These are phyloP conservation scores for Prosopis cineraria DNA, from an alignment of 306 rosid species.

Conservation along the genomic window DNA sequence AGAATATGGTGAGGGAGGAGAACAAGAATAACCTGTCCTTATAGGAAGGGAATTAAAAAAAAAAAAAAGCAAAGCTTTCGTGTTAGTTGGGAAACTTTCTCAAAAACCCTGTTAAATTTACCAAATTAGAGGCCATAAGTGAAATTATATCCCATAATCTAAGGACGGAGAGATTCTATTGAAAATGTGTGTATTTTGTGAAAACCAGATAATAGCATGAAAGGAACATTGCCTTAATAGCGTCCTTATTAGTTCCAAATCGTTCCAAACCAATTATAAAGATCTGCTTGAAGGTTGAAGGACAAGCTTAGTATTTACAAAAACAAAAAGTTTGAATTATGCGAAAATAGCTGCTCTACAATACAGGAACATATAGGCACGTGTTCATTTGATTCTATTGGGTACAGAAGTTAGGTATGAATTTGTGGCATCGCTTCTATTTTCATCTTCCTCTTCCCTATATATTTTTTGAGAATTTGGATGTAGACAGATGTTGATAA, in stretches of 20 bases:
- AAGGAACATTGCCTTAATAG: not conserved
- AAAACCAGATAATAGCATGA: not conserved
- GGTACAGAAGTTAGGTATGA: slow-evolving; percentile 5
- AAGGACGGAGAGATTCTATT: not conserved
- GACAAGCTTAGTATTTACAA: not conserved
- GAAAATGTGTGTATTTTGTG: not conserved
- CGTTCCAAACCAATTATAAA: not conserved
- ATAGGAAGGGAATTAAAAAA: not conserved
- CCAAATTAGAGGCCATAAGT: not conserved
- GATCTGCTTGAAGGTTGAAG: not conserved
- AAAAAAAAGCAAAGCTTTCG: not conserved
- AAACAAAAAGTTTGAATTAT: too few species aligned
- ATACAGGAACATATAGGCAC: not conserved
- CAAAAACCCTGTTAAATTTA: not conserved
- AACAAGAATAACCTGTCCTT: not conserved
- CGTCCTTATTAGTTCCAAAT: not conserved
- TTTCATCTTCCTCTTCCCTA: not conserved
- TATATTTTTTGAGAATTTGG: slow-evolving; percentile 7
- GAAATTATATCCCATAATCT: not conserved
- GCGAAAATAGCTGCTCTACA: not conserved
- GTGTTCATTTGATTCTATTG: slow-evolving; percentile 31
- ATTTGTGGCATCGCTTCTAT: slow-evolving; percentile 17
- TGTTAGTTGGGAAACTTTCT: not conserved
- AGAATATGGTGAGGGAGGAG: not conserved
- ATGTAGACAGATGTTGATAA: slow-evolving; percentile 20